Conservation (phyloP, 179 eudicot species). For the Carnegiea gigantea region DNA sequence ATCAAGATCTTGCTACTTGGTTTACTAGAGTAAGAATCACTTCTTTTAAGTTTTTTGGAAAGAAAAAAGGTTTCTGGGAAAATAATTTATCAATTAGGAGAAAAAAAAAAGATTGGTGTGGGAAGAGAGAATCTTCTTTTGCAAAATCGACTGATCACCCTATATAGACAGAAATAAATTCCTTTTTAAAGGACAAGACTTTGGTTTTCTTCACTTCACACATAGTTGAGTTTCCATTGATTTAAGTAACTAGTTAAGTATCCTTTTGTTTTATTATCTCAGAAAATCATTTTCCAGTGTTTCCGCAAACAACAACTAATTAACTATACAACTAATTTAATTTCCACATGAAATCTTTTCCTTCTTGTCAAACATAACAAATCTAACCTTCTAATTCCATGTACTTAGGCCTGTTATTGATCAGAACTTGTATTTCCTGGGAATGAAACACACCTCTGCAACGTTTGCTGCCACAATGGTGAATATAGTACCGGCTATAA, state of each 20-base stretch:
- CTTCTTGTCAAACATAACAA: neutral
- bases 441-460: slow-evolving; percentile 82
- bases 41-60: too few relatives aligned
- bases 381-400: neutral
- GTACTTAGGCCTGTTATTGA: slow-evolving; percentile 75
- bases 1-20: slow-evolving; percentile 58
- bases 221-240: too few relatives aligned
- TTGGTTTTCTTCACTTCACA: too few relatives aligned
- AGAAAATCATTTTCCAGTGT: neutral
- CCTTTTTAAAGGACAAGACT: too few relatives aligned
- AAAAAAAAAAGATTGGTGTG: too few relatives aligned
- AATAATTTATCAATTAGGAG: too few relatives aligned
- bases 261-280: neutral
- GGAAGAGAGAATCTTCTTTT: too few relatives aligned
- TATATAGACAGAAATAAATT: too few relatives aligned
- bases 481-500: slow-evolving; percentile 83
- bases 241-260: too few relatives aligned
- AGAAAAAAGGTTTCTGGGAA: too few relatives aligned
- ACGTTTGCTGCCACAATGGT: slow-evolving; percentile 86
- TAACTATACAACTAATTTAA: neutral
- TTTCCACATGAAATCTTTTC: neutral
- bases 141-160: too few relatives aligned
- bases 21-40: slow-evolving; percentile 60
- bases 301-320: neutral
- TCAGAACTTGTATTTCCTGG: slow-evolving; percentile 65